Conservation (phyloP, 352 stramenopile genomes). For the Phytophthora vignae region DNA sequence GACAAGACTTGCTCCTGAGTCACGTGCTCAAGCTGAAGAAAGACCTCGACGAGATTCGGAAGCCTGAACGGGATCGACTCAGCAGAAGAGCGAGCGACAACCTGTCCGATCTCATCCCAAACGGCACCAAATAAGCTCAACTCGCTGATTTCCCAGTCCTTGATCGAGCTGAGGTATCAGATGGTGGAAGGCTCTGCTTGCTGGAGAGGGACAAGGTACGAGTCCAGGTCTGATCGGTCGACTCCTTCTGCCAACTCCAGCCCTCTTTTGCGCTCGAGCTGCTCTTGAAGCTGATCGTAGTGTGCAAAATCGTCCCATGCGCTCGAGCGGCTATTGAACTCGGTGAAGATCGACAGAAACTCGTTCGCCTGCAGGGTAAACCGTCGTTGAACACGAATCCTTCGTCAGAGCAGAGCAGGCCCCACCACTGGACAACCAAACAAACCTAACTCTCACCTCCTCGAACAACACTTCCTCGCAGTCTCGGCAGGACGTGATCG, state of each 20-base stretch:
- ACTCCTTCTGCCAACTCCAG: constrained; percentile 29
- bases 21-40: constrained; percentile 49
- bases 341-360: constrained; percentile 70
- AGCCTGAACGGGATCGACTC: constrained; percentile 4
- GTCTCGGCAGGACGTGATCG: constrained; percentile 79
- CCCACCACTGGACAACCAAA: background rate
- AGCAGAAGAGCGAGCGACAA: constrained; percentile 14
- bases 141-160: background rate
- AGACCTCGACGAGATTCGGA: constrained; percentile 36
- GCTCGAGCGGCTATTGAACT: constrained; percentile 63
- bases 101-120: constrained; percentile 9
- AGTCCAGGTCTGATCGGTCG: constrained; percentile 23
- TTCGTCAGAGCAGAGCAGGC: constrained; percentile 8
- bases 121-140: constrained; percentile 6
- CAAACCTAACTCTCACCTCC: constrained; percentile 47
- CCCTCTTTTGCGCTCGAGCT: constrained; percentile 64
- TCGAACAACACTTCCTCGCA: constrained; percentile 82
- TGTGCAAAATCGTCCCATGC: constrained; percentile 80
- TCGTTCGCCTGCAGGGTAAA: constrained; percentile 54
- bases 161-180: background rate
- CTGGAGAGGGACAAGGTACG: constrained; percentile 32
- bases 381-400: background rate
- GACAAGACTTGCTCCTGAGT: constrained; percentile 55
- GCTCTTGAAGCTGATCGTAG: constrained; percentile 65
- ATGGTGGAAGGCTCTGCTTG: constrained; percentile 10